Percentiles rank a stretch among this genome's conserved stretches.
phyloP scores from a whole-genome alignment of 2,329 filamentous ascomycete genomes.

The Colletotrichum sp. region DNA sequence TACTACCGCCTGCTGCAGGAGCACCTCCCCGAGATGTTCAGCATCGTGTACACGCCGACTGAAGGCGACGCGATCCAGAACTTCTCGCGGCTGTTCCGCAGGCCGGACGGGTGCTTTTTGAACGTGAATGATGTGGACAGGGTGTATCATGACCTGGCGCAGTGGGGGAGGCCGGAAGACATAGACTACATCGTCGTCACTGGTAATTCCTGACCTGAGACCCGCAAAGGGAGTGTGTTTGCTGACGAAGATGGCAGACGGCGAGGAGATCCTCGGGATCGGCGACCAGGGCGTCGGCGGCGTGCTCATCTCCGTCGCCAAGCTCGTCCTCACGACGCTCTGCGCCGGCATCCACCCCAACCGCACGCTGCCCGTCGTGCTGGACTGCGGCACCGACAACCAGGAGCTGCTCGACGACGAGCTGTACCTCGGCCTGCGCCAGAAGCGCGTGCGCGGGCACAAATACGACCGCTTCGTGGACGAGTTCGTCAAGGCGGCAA shows the following conservation, averaged over 20 bases:
- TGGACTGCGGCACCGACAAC: conserved; percentile 89
- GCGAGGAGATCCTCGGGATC: conserved; percentile 81
- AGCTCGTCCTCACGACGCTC: conserved; percentile 80
- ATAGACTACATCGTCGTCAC: conserved; percentile 90
- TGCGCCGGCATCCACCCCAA: conserved; percentile 88
- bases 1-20: conserved; percentile 79
- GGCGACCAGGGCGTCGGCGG: conserved; percentile 88
- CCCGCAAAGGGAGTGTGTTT: neutral
- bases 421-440: conserved; percentile 77
- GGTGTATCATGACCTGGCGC: conserved; percentile 68
- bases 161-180: conserved; percentile 74
- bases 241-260: conserved; percentile 40
- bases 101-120: conserved; percentile 81
- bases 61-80: conserved; percentile 89
- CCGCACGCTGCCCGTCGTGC: conserved; percentile 77
- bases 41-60: conserved; percentile 89
- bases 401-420: conserved; percentile 75
- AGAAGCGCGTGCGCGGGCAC: conserved; percentile 70
- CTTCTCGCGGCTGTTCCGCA: conserved; percentile 78
- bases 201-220: conserved; percentile 48
- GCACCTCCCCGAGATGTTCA: conserved; percentile 87
- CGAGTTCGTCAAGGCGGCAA: conserved; percentile 71
- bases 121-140: conserved; percentile 73
- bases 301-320: conserved; percentile 84
- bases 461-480: conserved; percentile 81